phyloP scores from a whole-genome alignment of 352 stramenopile species.

The Globisporangium spinosum region DNA sequence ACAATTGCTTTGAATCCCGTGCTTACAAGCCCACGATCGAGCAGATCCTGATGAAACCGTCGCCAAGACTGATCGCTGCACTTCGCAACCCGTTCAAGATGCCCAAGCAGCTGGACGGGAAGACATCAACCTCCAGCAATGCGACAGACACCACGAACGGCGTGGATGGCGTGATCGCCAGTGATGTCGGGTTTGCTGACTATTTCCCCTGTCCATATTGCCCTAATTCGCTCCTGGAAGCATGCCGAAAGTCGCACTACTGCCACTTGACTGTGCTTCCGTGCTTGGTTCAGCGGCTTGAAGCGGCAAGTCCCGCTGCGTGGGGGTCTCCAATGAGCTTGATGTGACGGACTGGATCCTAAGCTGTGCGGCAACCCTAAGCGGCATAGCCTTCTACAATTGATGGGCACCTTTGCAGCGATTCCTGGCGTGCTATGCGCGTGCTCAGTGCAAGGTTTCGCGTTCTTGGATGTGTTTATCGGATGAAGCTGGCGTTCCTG shows the following conservation, averaged over 20 bases:
- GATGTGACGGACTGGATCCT: slow-evolving; percentile 9
- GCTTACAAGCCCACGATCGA: slow-evolving; percentile 9
- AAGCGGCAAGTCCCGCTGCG: neutral
- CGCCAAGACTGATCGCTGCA: neutral
- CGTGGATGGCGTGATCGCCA: neutral
- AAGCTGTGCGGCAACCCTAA: neutral
- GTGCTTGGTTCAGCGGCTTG: slow-evolving; percentile 12
- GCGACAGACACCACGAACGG: neutral
- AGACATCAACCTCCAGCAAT: neutral
- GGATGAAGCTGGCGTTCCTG: neutral
- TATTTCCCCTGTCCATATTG: neutral
- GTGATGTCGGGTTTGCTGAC: neutral
- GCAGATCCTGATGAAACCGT: slow-evolving; percentile 12
- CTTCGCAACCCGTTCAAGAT: slow-evolving; percentile 9
- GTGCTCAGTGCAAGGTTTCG: slow-evolving; percentile 11
- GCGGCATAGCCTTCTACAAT: slow-evolving; percentile 14
- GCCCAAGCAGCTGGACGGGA: neutral
- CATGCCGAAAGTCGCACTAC: slow-evolving; percentile 3
- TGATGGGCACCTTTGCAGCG: slow-evolving; percentile 28
- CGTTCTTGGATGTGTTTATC: neutral
- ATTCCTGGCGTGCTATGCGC: slow-evolving; percentile 28
- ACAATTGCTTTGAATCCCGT: neutral
- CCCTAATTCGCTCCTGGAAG: neutral
- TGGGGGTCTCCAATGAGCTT: neutral
- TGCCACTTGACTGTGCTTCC: slow-evolving; percentile 16